Evolutionary conservation across 805 yeast genomes (phyloP), one percentile per base, ranked within the genome.

Genomic region (Citeromyces matritensis): DNA sequence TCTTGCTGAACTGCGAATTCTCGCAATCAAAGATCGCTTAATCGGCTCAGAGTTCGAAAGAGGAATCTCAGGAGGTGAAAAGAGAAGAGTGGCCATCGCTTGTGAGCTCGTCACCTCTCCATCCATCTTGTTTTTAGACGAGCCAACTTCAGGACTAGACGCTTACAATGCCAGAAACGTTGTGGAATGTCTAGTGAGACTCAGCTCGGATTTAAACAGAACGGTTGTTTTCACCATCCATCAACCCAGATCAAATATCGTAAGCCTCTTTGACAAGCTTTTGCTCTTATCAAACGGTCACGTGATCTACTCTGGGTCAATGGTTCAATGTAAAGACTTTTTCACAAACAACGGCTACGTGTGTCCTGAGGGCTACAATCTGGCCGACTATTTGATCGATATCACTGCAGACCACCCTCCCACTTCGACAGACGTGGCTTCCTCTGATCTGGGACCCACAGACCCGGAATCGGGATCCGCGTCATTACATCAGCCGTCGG

Each of bases 241-340:
- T 56, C 98, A 91, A 49, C 98, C 98, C 8, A 67, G 98, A 46
- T 82, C 95, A 35, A 91, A 91, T 47, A 88, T 91, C 49, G 96
- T 91, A 23, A 76, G 95, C 1, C 56, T 83, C 35, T 91, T 91
- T 52, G 95, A 88, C 47, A 76, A 77, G 43, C 63, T 91, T 30
- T 53, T 88, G 2, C 58, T 91, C 31, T 60, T 91, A 33, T 78
- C 95, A 15, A 79, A 79, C 39, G 97, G 98, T 37, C 73, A 74
- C 40, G 58, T 84, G 49, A 77, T 86, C 2, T 91, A 80, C 47
- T 82, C 95, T 0, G 98, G 98, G 11, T 73, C 71, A n/a, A 77
- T 79, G 65, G 56, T 63, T 5, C 69, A 70, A 29, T 80, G 91
- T 33, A 69, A 73, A 41, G 80, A 78, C 35, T 85, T 79, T 51